Percentiles rank a stretch among this genome's conserved stretches.
These are phyloP conservation scores for Meredithiella fracta DNA, from an alignment of 2,329 filamentous ascomycete species.

Conservation along the genomic window DNA sequence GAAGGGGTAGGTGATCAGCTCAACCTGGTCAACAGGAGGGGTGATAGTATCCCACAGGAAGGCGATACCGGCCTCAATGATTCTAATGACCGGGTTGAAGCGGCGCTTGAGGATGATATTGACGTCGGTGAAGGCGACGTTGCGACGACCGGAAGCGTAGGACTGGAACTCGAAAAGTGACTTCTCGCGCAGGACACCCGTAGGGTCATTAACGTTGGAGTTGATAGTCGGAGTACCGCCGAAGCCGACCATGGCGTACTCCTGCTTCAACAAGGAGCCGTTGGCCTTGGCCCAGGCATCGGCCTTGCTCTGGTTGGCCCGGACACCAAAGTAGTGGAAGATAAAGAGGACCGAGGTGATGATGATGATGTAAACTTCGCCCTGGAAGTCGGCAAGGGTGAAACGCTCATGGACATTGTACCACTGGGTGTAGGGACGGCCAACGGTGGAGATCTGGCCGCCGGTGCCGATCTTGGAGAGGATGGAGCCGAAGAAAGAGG, in stretches of 20 bases:
- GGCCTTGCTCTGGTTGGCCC: constrained; percentile 64
- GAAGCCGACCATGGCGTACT: constrained; percentile 83
- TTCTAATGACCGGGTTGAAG: constrained; percentile 56
- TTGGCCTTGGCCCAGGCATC: constrained; percentile 66
- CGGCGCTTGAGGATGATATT: constrained; percentile 68
- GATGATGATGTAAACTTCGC: constrained; percentile 67
- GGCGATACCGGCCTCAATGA: constrained; percentile 48
- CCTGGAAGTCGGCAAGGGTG: constrained; percentile 65
- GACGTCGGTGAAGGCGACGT: constrained; percentile 79
- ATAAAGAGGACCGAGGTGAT: constrained; percentile 58
- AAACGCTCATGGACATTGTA: constrained; percentile 92
- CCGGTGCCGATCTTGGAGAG: constrained; percentile 10
- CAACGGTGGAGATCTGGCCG: constrained; percentile 28
- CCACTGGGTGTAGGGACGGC: constrained; percentile 74
- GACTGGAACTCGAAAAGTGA: constrained; percentile 70
- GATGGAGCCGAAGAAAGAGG: constrained; percentile 4
- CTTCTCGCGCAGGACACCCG: constrained; percentile 60
- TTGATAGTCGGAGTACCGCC: constrained; percentile 34
- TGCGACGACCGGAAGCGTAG: constrained; percentile 84
- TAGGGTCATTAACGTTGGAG: constrained; percentile 24
- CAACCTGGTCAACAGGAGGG: constrained; percentile 52
- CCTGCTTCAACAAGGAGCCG: constrained; percentile 51
- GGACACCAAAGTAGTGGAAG: constrained; percentile 67
- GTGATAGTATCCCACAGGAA: constrained; percentile 69
- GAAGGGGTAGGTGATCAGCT: constrained; percentile 71